Evolutionary conservation across 805 yeast species (phyloP), one percentile per base, ranked within the genome.

Genomic region (Barnettozyma pratensis): DNA sequence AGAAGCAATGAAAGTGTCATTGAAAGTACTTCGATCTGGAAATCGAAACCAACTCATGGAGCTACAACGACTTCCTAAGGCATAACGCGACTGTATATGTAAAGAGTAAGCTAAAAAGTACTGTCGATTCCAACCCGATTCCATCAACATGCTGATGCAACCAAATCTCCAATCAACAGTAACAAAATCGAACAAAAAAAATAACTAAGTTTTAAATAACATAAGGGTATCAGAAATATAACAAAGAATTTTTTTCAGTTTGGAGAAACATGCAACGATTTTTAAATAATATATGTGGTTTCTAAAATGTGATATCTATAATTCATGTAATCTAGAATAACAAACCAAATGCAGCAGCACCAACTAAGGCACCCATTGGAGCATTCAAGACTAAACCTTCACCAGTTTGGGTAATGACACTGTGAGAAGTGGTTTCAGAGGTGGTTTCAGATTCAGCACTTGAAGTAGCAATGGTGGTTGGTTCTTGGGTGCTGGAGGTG

Each of bases 311-410:
- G 27, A 30, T 31, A 14, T 6, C 25, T 32, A 26, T 42, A n/a
- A 26, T 28, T 27, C 25, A 28, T n/a, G 19, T n/a, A 30, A 31
- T 9, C 46, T 54, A 58, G 43, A 57, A 44, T 39, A 60, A 38
- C 30, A 61, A 44, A 34, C 58, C 63, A 42, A 58, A 12, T 19
- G 51, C 56, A 44, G 53, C 72, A 54, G 67, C 73, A 58, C 71
- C 77, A 36, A 67, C 62, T 27, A 72, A 58, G 45, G 74, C 76
- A 49, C 66, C 67, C 12, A 69, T 53, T 51, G 70, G 68, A 34
- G 73, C 73, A 42, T 69, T 70, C 46, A 70, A 48, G 29, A 64
- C 58, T 39, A 58, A 54, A 47, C 66, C 70, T 29, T 59, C 66
- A 52, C 53, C 58, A 26, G 56, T 54, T 42, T 60, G 53, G 7